These are phyloP conservation scores for Anisodus tanguticus DNA, from an alignment of 257 asterid species.

Conservation along the genomic window DNA sequence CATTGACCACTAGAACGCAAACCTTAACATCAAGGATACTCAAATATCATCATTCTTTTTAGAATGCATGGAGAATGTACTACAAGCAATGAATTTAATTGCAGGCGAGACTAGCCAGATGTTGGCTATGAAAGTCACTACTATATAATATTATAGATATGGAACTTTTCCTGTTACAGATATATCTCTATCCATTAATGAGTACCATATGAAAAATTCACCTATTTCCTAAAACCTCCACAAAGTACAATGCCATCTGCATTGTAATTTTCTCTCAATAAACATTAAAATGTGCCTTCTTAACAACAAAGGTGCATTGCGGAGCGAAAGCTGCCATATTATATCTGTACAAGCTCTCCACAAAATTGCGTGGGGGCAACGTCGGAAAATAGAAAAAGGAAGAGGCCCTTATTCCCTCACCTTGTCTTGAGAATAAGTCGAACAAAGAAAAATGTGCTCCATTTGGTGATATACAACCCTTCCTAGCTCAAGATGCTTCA, in stretches of 20 bases:
- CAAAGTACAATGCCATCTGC: conserved; percentile 28
- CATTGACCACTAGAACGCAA: not conserved
- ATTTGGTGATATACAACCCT: not conserved
- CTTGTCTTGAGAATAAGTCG: conserved; percentile 5
- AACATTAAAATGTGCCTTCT: conserved; percentile 15
- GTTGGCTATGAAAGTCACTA: conserved; percentile 15
- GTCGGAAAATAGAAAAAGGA: not conserved
- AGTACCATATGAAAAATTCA: conserved; percentile 14
- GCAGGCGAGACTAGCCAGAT: conserved; percentile 20
- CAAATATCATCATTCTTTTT: not conserved
- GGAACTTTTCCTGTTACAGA: conserved; percentile 6
- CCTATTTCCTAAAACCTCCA: conserved; percentile 24
- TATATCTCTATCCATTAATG: conserved; percentile 13
- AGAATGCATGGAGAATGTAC: not conserved
- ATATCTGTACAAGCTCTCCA: conserved; percentile 30
- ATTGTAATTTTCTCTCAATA: not conserved
- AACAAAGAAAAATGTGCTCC: not conserved
- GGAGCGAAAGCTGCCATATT: conserved; percentile 24
- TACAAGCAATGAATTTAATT: not conserved
- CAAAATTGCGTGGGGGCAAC: conserved; percentile 20
- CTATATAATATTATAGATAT: conserved; percentile 3
- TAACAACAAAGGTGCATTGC: conserved; percentile 14
- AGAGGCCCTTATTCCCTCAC: conserved; percentile 13
- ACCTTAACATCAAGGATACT: not conserved
- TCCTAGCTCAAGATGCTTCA: not conserved